phyloP scores from a whole-genome alignment of 2,329 filamentous ascomycete species.

The Verticillium zaregamsianum region DNA sequence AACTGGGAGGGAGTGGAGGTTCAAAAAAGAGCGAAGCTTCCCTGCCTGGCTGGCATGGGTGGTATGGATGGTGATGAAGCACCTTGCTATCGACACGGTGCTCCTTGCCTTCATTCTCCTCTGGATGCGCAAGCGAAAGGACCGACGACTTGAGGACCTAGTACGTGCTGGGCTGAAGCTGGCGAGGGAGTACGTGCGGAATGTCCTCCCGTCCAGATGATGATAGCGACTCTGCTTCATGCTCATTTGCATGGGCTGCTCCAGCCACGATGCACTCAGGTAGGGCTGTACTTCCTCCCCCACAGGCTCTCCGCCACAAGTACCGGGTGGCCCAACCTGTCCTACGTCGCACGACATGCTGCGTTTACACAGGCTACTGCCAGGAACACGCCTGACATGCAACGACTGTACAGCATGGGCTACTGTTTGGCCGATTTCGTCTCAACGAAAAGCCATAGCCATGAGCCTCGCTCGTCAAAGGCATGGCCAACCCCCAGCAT shows the following conservation, averaged over 20 bases:
- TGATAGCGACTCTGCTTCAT: background rate
- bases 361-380: no score
- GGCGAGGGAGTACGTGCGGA: conserved; percentile 54
- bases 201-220: conserved; percentile 55
- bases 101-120: conserved; percentile 62
- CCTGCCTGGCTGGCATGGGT: conserved; percentile 69
- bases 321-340: no score
- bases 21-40: conserved; percentile 59
- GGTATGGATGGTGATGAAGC: conserved; percentile 66
- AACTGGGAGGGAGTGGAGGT: conserved; percentile 66
- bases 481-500: no score
- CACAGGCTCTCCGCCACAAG: background rate
- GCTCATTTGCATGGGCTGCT: background rate
- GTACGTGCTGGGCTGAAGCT: conserved; percentile 59
- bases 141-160: conserved; percentile 69
- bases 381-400: no score
- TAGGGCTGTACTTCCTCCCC: background rate
- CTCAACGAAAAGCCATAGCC: no score
- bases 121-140: conserved; percentile 69
- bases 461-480: no score
- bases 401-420: no score
- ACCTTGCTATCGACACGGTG: conserved; percentile 68
- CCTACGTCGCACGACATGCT: no score
- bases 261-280: background rate
- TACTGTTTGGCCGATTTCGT: no score